Conservation (phyloP, 805 yeast species). For the Sugiyamaella qingdaonensis region DNA sequence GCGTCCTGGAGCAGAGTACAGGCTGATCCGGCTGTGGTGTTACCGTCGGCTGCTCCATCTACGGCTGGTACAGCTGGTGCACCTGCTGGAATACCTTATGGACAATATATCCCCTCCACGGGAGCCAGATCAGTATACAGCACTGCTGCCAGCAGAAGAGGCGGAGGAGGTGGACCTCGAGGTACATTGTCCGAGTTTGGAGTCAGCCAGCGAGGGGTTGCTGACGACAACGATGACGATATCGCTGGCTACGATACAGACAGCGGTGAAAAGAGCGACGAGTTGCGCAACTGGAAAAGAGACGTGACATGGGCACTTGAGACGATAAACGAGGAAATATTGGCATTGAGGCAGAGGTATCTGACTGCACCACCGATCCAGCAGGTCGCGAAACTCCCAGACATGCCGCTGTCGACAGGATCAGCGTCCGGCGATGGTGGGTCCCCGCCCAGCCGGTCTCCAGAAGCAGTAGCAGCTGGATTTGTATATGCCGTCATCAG, state of each 20-base stretch:
- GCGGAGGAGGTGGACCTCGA: not conserved
- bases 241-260: conserved; percentile 3
- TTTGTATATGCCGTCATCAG: not conserved
- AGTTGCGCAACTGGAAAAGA: conserved; percentile 22
- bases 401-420: not conserved
- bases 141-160: conserved; percentile 2
- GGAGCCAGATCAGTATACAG: conserved; percentile 1
- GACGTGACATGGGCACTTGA: conserved; percentile 28
- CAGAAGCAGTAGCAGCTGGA: not conserved
- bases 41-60: not conserved
- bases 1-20: conserved; percentile 53
- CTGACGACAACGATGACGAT: not conserved
- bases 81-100: conserved; percentile 2
- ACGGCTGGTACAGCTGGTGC: not conserved
- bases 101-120: conserved; percentile 4
- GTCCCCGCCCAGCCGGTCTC: not conserved
- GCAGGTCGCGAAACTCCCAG: not conserved
- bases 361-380: conserved; percentile 1
- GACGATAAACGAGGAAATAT: conserved; percentile 26
- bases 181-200: conserved; percentile 13
- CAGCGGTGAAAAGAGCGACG: conserved; percentile 5
- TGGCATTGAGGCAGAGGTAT: conserved; percentile 19
- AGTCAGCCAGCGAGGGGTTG: not conserved
- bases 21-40: conserved; percentile 1
- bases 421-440: not conserved